Conservation (phyloP, 768 basidiomycete species). For the Myochromella boudieri region DNA sequence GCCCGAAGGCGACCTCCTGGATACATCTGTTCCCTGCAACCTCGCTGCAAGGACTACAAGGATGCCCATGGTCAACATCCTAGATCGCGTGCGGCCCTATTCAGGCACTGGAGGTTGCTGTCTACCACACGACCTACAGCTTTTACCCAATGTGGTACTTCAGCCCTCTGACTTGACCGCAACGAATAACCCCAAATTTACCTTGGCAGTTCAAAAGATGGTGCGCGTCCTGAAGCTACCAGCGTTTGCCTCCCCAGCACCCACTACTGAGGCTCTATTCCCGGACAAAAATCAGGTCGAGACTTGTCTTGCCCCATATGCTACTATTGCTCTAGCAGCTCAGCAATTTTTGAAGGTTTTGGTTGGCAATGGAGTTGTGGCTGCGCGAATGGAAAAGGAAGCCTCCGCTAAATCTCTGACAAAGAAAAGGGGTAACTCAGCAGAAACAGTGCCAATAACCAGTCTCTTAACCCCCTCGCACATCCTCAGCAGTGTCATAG, state of each 20-base stretch:
- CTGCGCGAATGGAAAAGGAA: slow-evolving; percentile 32
- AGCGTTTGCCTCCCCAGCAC: slow-evolving; percentile 18
- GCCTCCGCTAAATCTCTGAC: slow-evolving; percentile 13
- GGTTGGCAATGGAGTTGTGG: slow-evolving; percentile 35
- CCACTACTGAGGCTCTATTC: slow-evolving; percentile 30
- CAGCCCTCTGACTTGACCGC: slow-evolving; percentile 22
- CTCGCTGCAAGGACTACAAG: slow-evolving; percentile 19
- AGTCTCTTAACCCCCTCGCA: slow-evolving; percentile 43
- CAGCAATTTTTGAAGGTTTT: slow-evolving; percentile 34
- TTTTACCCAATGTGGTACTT: neutral
- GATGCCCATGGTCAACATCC: slow-evolving; percentile 31
- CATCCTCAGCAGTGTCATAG: slow-evolving; percentile 39
- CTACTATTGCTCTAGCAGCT: slow-evolving; percentile 35
- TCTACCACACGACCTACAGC: neutral
- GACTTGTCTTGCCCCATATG: slow-evolving; percentile 36
- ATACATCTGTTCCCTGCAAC: slow-evolving; percentile 5
- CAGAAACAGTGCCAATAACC: slow-evolving; percentile 13
- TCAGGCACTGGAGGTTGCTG: too few relatives aligned
- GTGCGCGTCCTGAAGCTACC: slow-evolving; percentile 25
- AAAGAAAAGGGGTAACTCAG: slow-evolving; percentile 18
- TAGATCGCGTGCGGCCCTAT: slow-evolving; percentile 1
- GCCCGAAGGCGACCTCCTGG: neutral
- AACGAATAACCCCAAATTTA: slow-evolving; percentile 31
- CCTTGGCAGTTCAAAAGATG: slow-evolving; percentile 28
- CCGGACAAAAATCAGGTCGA: slow-evolving; percentile 27